These are phyloP conservation scores for Zygoascus tannicola DNA, from an alignment of 805 yeast genomes.

Conservation along the genomic window DNA sequence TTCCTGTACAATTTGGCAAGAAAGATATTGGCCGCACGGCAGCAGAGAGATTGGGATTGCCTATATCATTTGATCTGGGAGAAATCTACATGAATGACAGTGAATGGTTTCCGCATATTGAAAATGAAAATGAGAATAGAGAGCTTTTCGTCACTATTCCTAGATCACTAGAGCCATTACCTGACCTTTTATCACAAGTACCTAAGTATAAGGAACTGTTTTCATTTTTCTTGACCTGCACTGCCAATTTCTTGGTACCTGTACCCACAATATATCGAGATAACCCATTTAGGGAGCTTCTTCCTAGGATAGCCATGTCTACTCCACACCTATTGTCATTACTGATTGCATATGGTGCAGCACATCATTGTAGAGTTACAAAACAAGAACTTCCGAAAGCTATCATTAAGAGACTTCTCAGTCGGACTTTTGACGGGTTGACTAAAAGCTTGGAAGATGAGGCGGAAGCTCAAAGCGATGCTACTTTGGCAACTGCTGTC, in stretches of 20 bases:
- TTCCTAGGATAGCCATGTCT: constrained; percentile 62
- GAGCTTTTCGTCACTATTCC: constrained; percentile 18
- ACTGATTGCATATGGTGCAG: constrained; percentile 42
- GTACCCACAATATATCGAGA: constrained; percentile 48
- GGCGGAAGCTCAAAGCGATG: constrained; percentile 50
- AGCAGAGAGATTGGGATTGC: too few species aligned
- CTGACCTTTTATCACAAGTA: constrained; percentile 49
- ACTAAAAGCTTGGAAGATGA: constrained; percentile 42
- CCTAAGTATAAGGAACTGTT: constrained; percentile 54
- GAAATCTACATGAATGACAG: too few species aligned
- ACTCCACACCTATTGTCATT: constrained; percentile 48
- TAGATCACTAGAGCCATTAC: constrained; percentile 39
- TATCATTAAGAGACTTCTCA: constrained; percentile 43
- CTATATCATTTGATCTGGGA: too few species aligned
- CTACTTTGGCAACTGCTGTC: constrained; percentile 53
- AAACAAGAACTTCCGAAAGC: constrained; percentile 21
- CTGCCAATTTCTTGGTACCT: constrained; percentile 55
- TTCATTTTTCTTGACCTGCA: constrained; percentile 52
- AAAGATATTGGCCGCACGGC: too few species aligned
- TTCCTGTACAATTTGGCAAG: too few species aligned
- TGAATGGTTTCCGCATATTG: too few species aligned
- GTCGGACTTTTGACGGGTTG: constrained; percentile 50
- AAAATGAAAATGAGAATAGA: neutral
- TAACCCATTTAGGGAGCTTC: constrained; percentile 55
- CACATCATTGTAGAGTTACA: constrained; percentile 26